Conservation (phyloP, 148 eudicot genomes). For the Camellia japonica region DNA sequence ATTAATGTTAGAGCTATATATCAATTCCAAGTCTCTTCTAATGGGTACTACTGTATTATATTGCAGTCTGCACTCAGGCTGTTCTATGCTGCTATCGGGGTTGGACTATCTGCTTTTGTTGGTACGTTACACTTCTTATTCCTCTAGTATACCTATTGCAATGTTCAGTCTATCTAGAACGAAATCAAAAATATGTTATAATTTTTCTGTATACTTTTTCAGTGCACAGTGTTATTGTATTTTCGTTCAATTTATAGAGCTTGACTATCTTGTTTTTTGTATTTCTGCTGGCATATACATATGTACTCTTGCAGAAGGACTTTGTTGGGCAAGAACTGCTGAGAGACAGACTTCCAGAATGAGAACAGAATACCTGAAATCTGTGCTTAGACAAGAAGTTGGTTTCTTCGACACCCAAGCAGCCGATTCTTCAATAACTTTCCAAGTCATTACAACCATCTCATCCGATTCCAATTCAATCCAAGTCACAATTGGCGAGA, state of each 20-base stretch:
- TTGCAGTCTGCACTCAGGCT: conserved; percentile 44
- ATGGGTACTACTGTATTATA: not conserved
- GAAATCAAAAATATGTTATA: too few species aligned
- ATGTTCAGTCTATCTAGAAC: not conserved
- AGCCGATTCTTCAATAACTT: conserved; percentile 47
- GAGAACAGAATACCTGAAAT: conserved; percentile 52
- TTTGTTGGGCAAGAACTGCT: conserved; percentile 62
- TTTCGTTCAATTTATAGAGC: not conserved
- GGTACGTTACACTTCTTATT: conserved; percentile 23
- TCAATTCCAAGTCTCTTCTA: not conserved
- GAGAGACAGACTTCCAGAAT: conserved; percentile 55
- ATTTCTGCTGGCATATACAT: not conserved
- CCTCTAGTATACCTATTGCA: not conserved
- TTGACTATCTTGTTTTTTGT: not conserved
- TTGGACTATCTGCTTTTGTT: conserved; percentile 52
- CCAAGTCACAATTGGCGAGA: conserved; percentile 49
- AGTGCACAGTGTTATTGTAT: too few species aligned
- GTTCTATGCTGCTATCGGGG: conserved; percentile 46
- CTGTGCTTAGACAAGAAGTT: conserved; percentile 55
- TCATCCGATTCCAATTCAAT: conserved; percentile 47
- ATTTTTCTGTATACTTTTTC: too few species aligned
- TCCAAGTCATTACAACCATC: conserved; percentile 48
- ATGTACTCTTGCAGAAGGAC: conserved; percentile 38
- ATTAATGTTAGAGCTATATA: not conserved
- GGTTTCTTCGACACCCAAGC: conserved; percentile 55